These are phyloP conservation scores for Telfairia occidentalis DNA, from an alignment of 331 rosid genomes.

Conservation along the genomic window DNA sequence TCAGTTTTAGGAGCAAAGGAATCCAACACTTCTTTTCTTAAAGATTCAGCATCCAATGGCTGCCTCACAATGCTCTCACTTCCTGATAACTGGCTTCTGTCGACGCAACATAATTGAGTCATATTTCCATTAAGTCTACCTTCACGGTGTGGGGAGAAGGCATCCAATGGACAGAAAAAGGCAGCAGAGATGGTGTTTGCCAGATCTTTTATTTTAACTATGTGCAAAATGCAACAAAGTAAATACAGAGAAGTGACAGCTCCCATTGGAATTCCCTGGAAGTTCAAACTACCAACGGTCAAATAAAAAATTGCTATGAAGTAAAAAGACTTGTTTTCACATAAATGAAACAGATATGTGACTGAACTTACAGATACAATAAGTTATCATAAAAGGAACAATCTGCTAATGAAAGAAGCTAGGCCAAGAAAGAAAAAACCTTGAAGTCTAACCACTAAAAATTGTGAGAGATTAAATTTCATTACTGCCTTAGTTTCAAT, in stretches of 20 bases:
- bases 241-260: conserved; percentile 63
- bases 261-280: conserved; percentile 51
- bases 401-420: neutral
- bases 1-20: conserved; percentile 17
- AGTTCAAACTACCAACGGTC: conserved; percentile 26
- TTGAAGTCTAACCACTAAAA: conserved; percentile 1
- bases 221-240: conserved; percentile 71
- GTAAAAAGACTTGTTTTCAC: neutral
- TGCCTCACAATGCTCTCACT: conserved; percentile 9
- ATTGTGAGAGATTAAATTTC: neutral
- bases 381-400: neutral
- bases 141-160: conserved; percentile 26
- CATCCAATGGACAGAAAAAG: conserved; percentile 50
- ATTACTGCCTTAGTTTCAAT: neutral
- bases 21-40: conserved; percentile 13
- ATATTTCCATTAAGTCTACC: conserved; percentile 24
- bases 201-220: conserved; percentile 75
- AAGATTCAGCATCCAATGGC: conserved; percentile 11
- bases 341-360: neutral
- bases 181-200: conserved; percentile 76
- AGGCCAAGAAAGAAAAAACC: neutral
- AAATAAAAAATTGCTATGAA: conserved; percentile 10
- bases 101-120: conserved; percentile 12
- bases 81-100: conserved; percentile 21
- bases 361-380: neutral